Conservation (phyloP, 1,284 basidiomycete species). For the Cutaneotrichosporon sp. region DNA sequence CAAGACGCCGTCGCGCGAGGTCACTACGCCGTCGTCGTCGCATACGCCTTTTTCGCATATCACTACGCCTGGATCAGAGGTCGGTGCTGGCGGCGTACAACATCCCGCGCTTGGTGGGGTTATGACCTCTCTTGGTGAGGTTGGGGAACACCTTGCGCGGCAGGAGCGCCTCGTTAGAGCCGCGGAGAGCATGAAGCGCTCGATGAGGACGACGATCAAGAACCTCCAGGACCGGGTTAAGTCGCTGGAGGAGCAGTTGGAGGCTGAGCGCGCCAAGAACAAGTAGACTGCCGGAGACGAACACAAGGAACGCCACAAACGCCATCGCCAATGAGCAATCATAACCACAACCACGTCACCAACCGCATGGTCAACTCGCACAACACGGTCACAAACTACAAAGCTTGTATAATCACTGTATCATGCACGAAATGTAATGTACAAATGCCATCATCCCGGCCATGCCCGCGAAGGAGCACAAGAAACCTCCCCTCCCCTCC, state of each 20-base stretch:
- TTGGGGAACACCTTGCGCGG: slow-evolving; percentile 42
- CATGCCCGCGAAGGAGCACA: background rate
- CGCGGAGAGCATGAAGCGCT: slow-evolving; percentile 42
- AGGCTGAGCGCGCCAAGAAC: slow-evolving; percentile 5
- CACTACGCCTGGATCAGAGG: background rate
- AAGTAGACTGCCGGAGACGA: background rate
- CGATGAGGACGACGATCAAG: slow-evolving; percentile 41
- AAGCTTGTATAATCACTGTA: background rate
- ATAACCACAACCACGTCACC: background rate
- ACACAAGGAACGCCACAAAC: background rate
- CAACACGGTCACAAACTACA: background rate
- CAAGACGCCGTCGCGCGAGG: slow-evolving; percentile 8
- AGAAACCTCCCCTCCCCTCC: background rate
- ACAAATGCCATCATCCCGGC: background rate
- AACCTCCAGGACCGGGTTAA: slow-evolving; percentile 36
- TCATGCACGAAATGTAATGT: background rate
- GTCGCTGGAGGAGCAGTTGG: slow-evolving; percentile 24
- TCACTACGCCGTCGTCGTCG: background rate
- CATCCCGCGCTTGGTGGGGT: slow-evolving; percentile 36
- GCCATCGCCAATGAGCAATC: background rate
- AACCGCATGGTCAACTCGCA: background rate
- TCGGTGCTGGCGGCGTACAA: slow-evolving; percentile 6
- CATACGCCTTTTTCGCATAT: slow-evolving; percentile 1
- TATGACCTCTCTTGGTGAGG: slow-evolving; percentile 29
- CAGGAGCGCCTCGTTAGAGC: slow-evolving; percentile 44